Percentiles rank a stretch among this genome's conserved stretches.
These are phyloP conservation scores for Phytophthora foliorum DNA, from an alignment of 352 stramenopile species.

Conservation along the genomic window DNA sequence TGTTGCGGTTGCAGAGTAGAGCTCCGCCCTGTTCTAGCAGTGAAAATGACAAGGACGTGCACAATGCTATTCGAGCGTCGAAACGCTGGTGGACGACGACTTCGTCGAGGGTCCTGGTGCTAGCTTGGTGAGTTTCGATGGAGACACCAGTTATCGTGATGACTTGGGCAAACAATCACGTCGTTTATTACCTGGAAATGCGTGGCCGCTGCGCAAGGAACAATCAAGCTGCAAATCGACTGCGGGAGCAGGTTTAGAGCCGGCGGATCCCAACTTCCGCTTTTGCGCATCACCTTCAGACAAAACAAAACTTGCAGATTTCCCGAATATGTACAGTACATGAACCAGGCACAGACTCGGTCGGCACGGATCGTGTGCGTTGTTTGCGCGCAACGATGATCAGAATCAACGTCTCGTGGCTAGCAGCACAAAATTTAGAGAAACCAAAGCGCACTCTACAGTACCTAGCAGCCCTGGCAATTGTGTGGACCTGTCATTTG, in stretches of 20 bases:
- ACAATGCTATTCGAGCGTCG: constrained; percentile 1
- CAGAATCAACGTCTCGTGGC: neutral
- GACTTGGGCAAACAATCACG: neutral
- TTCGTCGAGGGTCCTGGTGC: neutral
- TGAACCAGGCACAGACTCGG: too few species aligned
- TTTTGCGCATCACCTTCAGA: constrained; percentile 3
- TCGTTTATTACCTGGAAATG: neutral
- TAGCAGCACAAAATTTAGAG: too few species aligned
- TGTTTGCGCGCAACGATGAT: neutral
- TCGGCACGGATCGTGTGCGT: neutral
- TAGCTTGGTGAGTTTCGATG: neutral
- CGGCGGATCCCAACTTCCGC: neutral
- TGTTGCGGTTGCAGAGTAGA: neutral
- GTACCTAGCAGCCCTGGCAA: too few species aligned
- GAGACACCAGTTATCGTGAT: neutral
- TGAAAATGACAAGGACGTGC: constrained; percentile 8
- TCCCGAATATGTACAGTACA: constrained; percentile 5
- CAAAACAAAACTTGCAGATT: neutral
- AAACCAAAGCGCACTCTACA: too few species aligned
- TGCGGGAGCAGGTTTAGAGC: constrained; percentile 8
- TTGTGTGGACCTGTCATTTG: too few species aligned
- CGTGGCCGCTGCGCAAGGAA: neutral
- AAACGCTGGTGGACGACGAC: constrained; percentile 1
- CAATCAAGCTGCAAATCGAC: constrained; percentile 8
- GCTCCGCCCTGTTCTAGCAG: constrained; percentile 18